These are phyloP conservation scores for Gnomoniopsis smithogilvyi DNA, from an alignment of 2,329 filamentous ascomycete genomes.

Conservation along the genomic window DNA sequence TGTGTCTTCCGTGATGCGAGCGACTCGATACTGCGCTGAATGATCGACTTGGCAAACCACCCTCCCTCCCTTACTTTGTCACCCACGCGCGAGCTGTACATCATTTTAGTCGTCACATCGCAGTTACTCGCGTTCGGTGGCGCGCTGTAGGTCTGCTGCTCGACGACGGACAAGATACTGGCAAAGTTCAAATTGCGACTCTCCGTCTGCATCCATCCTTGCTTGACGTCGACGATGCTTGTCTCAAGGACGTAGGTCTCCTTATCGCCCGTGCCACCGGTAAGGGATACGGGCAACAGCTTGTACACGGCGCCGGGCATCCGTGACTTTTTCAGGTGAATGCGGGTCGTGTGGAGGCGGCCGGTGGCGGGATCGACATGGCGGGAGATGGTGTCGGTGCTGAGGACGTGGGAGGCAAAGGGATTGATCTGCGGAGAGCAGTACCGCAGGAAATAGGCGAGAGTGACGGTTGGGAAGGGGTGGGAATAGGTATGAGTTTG, in stretches of 20 bases:
- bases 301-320: conserved; percentile 73
- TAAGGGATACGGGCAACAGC: conserved; percentile 66
- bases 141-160: conserved; percentile 66
- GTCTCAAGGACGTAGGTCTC: conserved; percentile 79
- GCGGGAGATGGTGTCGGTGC: conserved; percentile 77
- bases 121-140: conserved; percentile 42
- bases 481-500: conserved; percentile 74
- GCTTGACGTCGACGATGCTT: conserved; percentile 72
- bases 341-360: conserved; percentile 71
- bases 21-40: conserved; percentile 76
- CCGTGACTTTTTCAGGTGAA: conserved; percentile 79
- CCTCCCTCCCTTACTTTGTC: conserved; percentile 57
- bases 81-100: conserved; percentile 69
- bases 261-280: conserved; percentile 64
- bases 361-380: conserved; percentile 71
- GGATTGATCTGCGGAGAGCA: conserved; percentile 69
- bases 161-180: conserved; percentile 73
- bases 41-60: conserved; percentile 42
- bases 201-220: conserved; percentile 82
- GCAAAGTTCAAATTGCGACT: conserved; percentile 80
- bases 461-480: conserved; percentile 79
- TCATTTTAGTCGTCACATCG: conserved; percentile 70
- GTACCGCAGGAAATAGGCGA: conserved; percentile 87
- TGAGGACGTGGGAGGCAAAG: conserved; percentile 77
- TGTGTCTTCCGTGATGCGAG: conserved; percentile 75